Evolutionary conservation across 768 basidiomycete genomes (phyloP).

Genomic region (Rhodocollybia butyracea): DNA sequence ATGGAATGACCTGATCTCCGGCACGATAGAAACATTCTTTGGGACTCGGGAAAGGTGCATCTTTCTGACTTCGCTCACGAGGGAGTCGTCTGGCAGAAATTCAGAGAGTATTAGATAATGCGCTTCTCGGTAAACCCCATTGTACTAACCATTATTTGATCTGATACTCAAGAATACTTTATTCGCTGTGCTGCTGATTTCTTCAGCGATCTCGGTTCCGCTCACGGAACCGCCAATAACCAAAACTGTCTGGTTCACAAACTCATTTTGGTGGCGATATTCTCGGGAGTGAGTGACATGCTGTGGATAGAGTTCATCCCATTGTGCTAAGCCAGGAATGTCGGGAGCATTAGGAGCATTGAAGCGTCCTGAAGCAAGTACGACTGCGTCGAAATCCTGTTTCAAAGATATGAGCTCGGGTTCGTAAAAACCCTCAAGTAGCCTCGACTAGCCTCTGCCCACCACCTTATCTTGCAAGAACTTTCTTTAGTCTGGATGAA

Average conservation of each 20-base stretch:
- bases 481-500: conserved; percentile 18
- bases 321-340: conserved; percentile 30
- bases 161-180: conserved; percentile 31
- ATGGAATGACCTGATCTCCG: conserved; percentile 36
- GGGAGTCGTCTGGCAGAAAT: neutral
- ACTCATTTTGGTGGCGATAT: conserved; percentile 37
- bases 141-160: conserved; percentile 8
- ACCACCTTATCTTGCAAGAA: conserved; percentile 31
- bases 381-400: conserved; percentile 33
- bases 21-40: conserved; percentile 32
- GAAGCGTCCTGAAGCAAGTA: conserved; percentile 31
- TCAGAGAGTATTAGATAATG: neutral
- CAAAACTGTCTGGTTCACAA: conserved; percentile 34
- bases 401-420: conserved; percentile 9
- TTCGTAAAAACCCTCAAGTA: too few relatives aligned
- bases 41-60: conserved; percentile 8
- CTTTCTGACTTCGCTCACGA: neutral
- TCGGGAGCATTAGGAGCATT: conserved; percentile 30
- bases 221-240: conserved; percentile 38
- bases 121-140: neutral
- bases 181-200: conserved; percentile 26
- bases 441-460: conserved; percentile 28
- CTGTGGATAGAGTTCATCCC: conserved; percentile 31
- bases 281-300: conserved; percentile 36
- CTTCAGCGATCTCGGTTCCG: conserved; percentile 10